phyloP scores from a whole-genome alignment of 352 stramenopile species.

The Globisporangium iwayamae region DNA sequence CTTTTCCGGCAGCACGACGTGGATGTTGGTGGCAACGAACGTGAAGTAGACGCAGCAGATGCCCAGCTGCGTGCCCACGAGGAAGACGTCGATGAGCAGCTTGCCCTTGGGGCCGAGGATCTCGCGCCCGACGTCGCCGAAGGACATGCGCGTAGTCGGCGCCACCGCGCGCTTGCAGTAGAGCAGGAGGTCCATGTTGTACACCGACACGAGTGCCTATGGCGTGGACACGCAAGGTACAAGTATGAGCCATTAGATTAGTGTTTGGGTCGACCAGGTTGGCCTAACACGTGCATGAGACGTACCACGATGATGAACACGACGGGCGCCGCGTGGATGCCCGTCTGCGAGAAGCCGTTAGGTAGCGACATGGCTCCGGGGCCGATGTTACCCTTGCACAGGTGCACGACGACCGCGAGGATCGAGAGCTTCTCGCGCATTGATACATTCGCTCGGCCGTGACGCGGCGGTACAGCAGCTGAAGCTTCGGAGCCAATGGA shows the following conservation, averaged over 20 bases:
- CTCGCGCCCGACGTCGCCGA: slow-evolving; percentile 64
- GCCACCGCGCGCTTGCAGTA: slow-evolving; percentile 62
- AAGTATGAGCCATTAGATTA: too few relatives aligned
- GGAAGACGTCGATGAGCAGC: slow-evolving; percentile 70
- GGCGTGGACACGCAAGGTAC: neutral
- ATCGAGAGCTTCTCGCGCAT: slow-evolving; percentile 49
- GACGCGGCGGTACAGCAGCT: neutral
- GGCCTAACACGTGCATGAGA: too few relatives aligned
- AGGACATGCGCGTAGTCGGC: slow-evolving; percentile 52
- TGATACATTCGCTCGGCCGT: neutral
- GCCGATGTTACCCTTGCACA: slow-evolving; percentile 77
- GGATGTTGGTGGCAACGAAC: slow-evolving; percentile 80
- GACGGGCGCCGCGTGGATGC: slow-evolving; percentile 51
- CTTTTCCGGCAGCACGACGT: slow-evolving; percentile 63
- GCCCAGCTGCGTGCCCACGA: slow-evolving; percentile 72
- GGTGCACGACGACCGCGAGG: slow-evolving; percentile 52
- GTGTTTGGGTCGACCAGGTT: too few relatives aligned
- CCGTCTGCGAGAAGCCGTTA: slow-evolving; percentile 72
- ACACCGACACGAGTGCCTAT: slow-evolving; percentile 67
- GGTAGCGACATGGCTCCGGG: slow-evolving; percentile 77
- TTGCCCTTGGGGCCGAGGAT: slow-evolving; percentile 63
- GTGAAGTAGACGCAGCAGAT: slow-evolving; percentile 87
- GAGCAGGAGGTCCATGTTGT: slow-evolving; percentile 82
- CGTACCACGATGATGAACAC: slow-evolving; percentile 60
- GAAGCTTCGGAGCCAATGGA: neutral